Conservation (phyloP, 345 rosid species). For the Leavenworthia alabamica region DNA sequence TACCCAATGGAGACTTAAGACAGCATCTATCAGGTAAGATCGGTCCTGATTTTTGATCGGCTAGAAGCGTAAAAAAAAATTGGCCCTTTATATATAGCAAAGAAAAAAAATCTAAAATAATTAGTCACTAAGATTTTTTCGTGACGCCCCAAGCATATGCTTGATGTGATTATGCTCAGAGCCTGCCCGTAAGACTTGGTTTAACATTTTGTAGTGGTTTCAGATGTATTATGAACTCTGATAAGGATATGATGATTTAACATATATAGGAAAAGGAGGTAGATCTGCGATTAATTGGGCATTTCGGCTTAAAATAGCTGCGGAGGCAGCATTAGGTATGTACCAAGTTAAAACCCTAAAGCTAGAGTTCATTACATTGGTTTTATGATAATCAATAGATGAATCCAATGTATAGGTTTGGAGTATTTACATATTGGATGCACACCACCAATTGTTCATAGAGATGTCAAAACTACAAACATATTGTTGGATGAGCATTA, state of each 20-base stretch:
- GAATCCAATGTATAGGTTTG: not conserved
- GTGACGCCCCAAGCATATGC: too few species aligned
- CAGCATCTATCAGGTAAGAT: too few species aligned
- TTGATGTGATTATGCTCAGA: too few species aligned
- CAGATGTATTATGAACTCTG: too few species aligned
- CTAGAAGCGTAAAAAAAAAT: too few species aligned
- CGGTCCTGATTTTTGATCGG: too few species aligned
- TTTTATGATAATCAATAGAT: conserved; percentile 20
- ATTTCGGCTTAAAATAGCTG: conserved; percentile 35
- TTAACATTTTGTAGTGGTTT: too few species aligned
- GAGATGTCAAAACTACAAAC: conserved; percentile 43
- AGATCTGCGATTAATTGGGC: conserved; percentile 29
- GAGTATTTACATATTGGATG: conserved; percentile 11
- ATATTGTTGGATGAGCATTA: conserved; percentile 38
- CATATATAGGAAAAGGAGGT: conserved; percentile 9
- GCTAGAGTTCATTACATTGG: not conserved
- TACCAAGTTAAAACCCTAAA: not conserved
- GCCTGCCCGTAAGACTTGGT: too few species aligned
- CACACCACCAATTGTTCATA: conserved; percentile 42
- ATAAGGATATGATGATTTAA: not conserved
- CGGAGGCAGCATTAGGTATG: conserved; percentile 44
- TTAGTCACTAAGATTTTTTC: too few species aligned
- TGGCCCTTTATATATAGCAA: too few species aligned
- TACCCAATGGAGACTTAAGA: too few species aligned
- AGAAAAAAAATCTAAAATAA: too few species aligned